phyloP scores from a whole-genome alignment of 768 basidiomycete genomes.

The Amanita inopinata region DNA sequence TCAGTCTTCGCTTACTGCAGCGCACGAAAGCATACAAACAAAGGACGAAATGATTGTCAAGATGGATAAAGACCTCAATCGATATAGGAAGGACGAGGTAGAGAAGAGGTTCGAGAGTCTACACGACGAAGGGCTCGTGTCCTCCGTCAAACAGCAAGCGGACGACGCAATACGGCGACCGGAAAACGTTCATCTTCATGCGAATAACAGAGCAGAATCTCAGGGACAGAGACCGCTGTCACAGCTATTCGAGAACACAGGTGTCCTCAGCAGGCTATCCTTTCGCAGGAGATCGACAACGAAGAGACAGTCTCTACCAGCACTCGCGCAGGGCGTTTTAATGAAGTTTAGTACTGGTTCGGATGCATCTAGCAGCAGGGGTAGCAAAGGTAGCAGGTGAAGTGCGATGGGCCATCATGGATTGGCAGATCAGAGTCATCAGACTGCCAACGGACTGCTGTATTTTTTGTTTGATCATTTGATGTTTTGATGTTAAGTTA shows the following conservation, averaged over 20 bases:
- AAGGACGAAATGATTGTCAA: neutral
- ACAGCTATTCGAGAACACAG: neutral
- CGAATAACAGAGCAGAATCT: neutral
- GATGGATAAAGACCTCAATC: neutral
- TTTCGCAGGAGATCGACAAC: neutral
- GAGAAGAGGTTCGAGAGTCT: neutral
- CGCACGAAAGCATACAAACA: neutral
- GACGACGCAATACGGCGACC: neutral
- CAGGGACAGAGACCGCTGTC: neutral
- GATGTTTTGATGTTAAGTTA: too few relatives aligned
- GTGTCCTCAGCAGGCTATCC: neutral
- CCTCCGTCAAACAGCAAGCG: neutral
- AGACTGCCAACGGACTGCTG: too few relatives aligned
- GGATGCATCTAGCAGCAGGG: neutral
- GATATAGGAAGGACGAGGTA: neutral
- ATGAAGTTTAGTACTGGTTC: slow-evolving; percentile 1
- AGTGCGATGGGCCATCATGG: too few relatives aligned
- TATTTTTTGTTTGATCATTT: too few relatives aligned
- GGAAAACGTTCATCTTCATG: neutral
- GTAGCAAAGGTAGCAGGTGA: too few relatives aligned
- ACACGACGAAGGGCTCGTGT: neutral
- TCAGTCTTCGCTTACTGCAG: neutral
- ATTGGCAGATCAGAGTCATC: too few relatives aligned
- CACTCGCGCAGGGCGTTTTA: neutral
- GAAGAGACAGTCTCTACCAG: neutral